Percentiles rank a stretch among this genome's conserved stretches.
Conservation (phyloP, 805 yeast species). For the Jamesozyma lodderae region DNA sequence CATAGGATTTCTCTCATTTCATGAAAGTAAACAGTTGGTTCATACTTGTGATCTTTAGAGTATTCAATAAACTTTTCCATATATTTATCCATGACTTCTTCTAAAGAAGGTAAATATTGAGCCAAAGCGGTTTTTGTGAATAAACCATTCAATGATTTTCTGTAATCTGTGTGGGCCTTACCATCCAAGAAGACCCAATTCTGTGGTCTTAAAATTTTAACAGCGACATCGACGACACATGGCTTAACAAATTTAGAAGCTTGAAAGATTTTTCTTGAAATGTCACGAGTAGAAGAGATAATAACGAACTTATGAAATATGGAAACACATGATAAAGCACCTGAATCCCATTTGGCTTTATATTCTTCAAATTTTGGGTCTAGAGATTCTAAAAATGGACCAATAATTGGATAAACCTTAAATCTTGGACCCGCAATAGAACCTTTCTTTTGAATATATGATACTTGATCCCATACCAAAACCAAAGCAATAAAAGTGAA, state of each 20-base stretch:
- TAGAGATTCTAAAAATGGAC: slow-evolving; percentile 88
- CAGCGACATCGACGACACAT: slow-evolving; percentile 96
- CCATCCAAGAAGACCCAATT: slow-evolving; percentile 99
- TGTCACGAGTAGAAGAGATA: slow-evolving; percentile 79
- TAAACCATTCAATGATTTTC: slow-evolving; percentile 81
- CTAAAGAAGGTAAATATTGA: slow-evolving; percentile 76
- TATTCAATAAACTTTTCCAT: slow-evolving; percentile 52
- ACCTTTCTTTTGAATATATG: slow-evolving; percentile 75
- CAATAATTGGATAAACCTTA: slow-evolving; percentile 91
- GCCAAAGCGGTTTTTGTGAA: slow-evolving; percentile 80
- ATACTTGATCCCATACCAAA: slow-evolving; percentile 63
- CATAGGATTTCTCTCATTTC: slow-evolving; percentile 94
- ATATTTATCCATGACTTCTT: slow-evolving; percentile 75
- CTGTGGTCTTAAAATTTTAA: slow-evolving; percentile 84
- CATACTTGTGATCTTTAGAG: slow-evolving; percentile 43
- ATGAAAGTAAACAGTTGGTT: slow-evolving; percentile 72
- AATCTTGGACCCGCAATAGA: slow-evolving; percentile 80
- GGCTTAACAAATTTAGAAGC: slow-evolving; percentile 89
- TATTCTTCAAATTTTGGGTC: slow-evolving; percentile 95
- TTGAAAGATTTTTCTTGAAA: slow-evolving; percentile 77
- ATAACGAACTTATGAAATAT: slow-evolving; percentile 97
- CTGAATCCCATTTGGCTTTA: slow-evolving; percentile 87
- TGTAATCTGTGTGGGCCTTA: slow-evolving; percentile 87
- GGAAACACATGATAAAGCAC: slow-evolving; percentile 91
- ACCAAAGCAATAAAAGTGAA: slow-evolving; percentile 39